Evolutionary conservation across 2,329 filamentous ascomycete genomes (phyloP).

Genomic region (Sarocladiaceae sp.): DNA sequence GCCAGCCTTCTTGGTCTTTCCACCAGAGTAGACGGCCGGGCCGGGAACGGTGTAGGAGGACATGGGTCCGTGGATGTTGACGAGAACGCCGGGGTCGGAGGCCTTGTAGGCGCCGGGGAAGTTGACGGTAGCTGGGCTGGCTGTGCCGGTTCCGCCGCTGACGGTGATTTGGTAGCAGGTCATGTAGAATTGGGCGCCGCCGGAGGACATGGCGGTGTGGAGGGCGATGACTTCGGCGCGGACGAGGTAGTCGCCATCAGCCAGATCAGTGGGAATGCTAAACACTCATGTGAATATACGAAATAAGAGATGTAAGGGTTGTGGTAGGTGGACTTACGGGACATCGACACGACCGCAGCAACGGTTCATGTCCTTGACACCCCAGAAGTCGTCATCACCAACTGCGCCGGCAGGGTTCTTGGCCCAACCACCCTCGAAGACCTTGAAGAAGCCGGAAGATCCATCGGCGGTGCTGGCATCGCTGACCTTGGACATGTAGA

Average conservation of each 20-base stretch:
- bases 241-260: constrained; percentile 48
- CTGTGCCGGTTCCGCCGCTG: constrained; percentile 19
- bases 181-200: constrained; percentile 34
- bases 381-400: constrained; percentile 42
- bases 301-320: no score
- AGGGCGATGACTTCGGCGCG: constrained; percentile 51
- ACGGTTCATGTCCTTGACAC: constrained; percentile 33
- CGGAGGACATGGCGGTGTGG: constrained; percentile 33
- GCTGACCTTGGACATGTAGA: constrained; percentile 46
- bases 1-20: constrained; percentile 35
- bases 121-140: constrained; percentile 17
- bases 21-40: constrained; percentile 35
- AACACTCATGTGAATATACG: neutral
- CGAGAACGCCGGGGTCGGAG: constrained; percentile 9
- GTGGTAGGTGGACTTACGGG: neutral
- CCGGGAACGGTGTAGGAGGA: constrained; percentile 37
- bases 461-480: constrained; percentile 42
- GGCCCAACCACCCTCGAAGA: constrained; percentile 42
- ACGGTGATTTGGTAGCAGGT: constrained; percentile 22
- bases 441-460: constrained; percentile 46
- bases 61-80: constrained; percentile 7
- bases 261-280: constrained; percentile 39
- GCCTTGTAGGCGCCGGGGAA: constrained; percentile 21
- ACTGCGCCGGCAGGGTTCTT: constrained; percentile 27
- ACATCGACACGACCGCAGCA: constrained; percentile 39